Evolutionary conservation across 2,329 filamentous ascomycete species (phyloP).

Genomic region (Xenosphaeropsis pyriputrescens): DNA sequence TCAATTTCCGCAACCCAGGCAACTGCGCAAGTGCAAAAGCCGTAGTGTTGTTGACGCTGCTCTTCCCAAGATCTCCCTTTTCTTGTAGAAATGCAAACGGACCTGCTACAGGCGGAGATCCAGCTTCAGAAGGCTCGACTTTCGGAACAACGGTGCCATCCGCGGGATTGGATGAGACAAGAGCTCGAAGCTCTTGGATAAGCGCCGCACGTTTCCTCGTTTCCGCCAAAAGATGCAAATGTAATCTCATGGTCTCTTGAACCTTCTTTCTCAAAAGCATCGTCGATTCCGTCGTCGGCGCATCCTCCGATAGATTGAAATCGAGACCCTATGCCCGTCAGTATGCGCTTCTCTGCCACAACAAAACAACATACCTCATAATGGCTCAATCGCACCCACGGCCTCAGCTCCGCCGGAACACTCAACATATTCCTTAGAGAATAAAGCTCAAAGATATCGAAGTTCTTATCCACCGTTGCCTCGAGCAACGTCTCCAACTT

Average conservation of each 20-base stretch:
- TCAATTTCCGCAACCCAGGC: slow-evolving; percentile 57
- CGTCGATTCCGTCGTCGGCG: slow-evolving; percentile 52
- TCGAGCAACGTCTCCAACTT: slow-evolving; percentile 73
- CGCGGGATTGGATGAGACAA: slow-evolving; percentile 44
- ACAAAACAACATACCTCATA: slow-evolving; percentile 47
- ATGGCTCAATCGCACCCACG: slow-evolving; percentile 71
- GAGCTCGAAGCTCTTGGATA: slow-evolving; percentile 45
- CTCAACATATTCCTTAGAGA: slow-evolving; percentile 73
- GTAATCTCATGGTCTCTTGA: slow-evolving; percentile 65
- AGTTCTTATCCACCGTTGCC: slow-evolving; percentile 69
- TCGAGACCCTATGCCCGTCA: slow-evolving; percentile 10
- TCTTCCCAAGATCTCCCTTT: slow-evolving; percentile 32
- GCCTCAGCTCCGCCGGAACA: slow-evolving; percentile 54
- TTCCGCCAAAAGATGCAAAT: slow-evolving; percentile 55
- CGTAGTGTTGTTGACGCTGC: slow-evolving; percentile 47
- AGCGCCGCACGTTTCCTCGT: slow-evolving; percentile 57
- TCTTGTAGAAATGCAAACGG: slow-evolving; percentile 43
- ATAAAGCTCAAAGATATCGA: slow-evolving; percentile 81
- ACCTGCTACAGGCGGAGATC: slow-evolving; percentile 7
- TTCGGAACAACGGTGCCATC: slow-evolving; percentile 32
- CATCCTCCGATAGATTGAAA: slow-evolving; percentile 17
- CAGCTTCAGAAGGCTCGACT: slow-evolving; percentile 5
- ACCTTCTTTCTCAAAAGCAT: slow-evolving; percentile 58
- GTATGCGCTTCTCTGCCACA: slow-evolving; percentile 1
- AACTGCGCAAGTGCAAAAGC: slow-evolving; percentile 74